Evolutionary conservation across 805 yeast genomes (phyloP).

Genomic region (Grigorovia transvaalensis): DNA sequence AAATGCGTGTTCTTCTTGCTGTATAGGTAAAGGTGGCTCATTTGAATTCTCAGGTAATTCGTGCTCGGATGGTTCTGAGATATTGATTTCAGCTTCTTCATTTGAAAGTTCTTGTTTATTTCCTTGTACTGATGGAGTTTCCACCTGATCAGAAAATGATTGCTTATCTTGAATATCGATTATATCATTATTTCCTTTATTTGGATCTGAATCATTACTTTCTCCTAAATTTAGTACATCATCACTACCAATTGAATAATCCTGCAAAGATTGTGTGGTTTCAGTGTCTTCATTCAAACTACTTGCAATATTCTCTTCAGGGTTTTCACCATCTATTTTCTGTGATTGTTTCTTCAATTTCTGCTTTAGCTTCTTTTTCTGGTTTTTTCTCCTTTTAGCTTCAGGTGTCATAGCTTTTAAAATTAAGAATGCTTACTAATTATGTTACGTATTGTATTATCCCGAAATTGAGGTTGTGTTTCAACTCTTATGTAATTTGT

Average conservation of each 20-base stretch:
- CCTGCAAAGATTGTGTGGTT: neutral
- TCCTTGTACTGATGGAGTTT: neutral
- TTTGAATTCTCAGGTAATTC: neutral
- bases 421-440: no score
- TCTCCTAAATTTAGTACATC: neutral
- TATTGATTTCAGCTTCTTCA: neutral
- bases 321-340: neutral
- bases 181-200: neutral
- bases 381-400: slow-evolving; percentile 27
- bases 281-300: neutral
- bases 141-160: neutral
- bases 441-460: no score
- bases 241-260: neutral
- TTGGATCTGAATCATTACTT: neutral
- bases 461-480: no score
- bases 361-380: slow-evolving; percentile 27
- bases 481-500: neutral
- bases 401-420: slow-evolving; percentile 20
- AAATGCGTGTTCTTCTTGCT: neutral
- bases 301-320: neutral
- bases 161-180: neutral
- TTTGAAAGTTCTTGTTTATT: no score
- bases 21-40: neutral
- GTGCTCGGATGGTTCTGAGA: neutral
- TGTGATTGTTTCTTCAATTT: slow-evolving; percentile 23